A percentile compares a stretch with the other conserved stretches of the same genome.
These are phyloP conservation scores for Chlorella sp. DNA, from an alignment of 139 green algal genomes.

Conservation along the genomic window DNA sequence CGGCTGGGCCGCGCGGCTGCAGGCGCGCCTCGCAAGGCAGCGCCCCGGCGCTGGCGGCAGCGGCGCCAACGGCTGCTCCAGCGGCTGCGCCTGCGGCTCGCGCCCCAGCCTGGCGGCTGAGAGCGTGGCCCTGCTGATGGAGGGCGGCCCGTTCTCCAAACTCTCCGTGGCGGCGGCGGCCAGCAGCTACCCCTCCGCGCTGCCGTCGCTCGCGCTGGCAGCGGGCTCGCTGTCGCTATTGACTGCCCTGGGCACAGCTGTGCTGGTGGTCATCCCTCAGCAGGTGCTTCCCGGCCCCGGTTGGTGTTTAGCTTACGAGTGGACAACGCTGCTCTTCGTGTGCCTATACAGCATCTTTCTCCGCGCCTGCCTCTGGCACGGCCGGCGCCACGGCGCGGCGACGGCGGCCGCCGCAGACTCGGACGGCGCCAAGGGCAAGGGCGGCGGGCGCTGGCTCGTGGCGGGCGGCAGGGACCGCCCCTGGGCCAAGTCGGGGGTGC, in stretches of 20 bases:
- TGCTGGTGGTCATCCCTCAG: background rate
- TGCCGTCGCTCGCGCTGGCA: background rate
- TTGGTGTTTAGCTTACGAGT: slow-evolving; percentile 58
- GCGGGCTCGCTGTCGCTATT: slow-evolving; percentile 2
- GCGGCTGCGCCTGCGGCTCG: background rate
- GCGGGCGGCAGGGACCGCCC: background rate
- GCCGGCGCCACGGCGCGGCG: background rate
- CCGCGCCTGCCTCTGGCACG: slow-evolving; percentile 15
- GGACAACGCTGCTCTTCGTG: slow-evolving; percentile 39
- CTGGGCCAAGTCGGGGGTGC: background rate
- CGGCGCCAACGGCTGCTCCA: background rate
- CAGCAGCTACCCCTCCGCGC: background rate
- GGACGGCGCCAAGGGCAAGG: background rate
- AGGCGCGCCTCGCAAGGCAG: background rate
- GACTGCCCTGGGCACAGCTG: background rate
- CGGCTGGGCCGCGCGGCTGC: background rate
- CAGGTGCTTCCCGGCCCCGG: slow-evolving; percentile 41
- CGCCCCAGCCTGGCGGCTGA: no score
- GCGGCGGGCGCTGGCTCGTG: background rate
- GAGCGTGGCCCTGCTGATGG: no score
- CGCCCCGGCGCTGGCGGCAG: background rate
- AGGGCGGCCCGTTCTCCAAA: no score
- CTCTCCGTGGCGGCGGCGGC: no score
- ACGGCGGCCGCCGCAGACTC: background rate
- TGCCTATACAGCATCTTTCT: slow-evolving; percentile 40